phyloP scores from a whole-genome alignment of 305 asterid species.

The Fraxinus xanthoxyloides region DNA sequence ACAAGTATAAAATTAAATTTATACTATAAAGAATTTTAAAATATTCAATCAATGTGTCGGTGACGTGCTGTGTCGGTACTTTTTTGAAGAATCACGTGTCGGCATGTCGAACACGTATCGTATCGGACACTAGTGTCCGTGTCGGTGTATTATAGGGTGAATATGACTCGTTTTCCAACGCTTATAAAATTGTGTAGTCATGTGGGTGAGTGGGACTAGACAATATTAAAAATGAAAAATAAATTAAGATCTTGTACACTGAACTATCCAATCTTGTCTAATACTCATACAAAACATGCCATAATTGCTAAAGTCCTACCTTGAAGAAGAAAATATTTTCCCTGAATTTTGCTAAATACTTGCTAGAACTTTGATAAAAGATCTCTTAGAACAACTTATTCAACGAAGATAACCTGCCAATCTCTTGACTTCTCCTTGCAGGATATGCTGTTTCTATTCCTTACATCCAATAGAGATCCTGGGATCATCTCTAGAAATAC shows the following conservation, averaged over 20 bases:
- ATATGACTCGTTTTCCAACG: not conserved
- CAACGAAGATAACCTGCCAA: not conserved
- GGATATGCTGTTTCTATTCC: constrained; percentile 67
- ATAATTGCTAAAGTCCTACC: not conserved
- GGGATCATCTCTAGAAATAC: constrained; percentile 70
- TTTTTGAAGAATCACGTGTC: not conserved
- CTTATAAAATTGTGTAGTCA: not conserved
- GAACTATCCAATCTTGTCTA: not conserved
- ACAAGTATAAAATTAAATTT: too few relatives aligned
- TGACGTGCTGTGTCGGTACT: not conserved
- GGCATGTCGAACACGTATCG: not conserved
- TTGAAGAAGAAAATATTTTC: not conserved
- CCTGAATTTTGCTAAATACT: not conserved
- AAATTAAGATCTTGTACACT: not conserved
- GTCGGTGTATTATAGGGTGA: not conserved
- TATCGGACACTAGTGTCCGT: not conserved
- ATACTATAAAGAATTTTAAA: not conserved
- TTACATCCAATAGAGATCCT: constrained; percentile 82
- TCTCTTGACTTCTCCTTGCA: constrained; percentile 30
- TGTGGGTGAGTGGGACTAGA: not conserved
- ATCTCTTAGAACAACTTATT: not conserved
- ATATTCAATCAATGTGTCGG: not conserved
- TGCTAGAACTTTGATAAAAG: constrained; percentile 1
- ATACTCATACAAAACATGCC: not conserved
- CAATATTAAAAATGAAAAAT: not conserved